These are phyloP conservation scores for Coemansia sp. DNA, from an alignment of 192 early-diverging fungal genomes.

Conservation along the genomic window DNA sequence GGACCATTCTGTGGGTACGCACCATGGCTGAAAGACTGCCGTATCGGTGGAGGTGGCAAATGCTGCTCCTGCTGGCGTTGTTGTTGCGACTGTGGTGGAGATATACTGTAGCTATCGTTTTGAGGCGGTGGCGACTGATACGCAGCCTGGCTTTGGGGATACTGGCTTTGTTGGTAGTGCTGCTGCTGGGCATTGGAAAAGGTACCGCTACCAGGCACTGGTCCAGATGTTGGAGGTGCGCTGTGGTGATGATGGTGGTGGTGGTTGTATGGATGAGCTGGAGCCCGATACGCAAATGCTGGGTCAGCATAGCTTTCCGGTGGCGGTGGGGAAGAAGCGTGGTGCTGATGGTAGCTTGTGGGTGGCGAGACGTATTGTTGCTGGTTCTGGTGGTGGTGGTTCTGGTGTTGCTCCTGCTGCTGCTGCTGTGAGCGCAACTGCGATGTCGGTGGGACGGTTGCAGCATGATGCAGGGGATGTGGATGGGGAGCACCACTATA, in stretches of 20 bases:
- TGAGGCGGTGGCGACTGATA: slow-evolving; percentile 4
- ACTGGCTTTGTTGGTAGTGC: neutral
- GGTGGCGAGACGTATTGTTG: slow-evolving; percentile 3
- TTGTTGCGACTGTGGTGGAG: neutral
- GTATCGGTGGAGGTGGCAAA: neutral
- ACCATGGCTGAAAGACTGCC: neutral
- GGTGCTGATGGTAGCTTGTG: slow-evolving; percentile 3
- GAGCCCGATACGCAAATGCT: neutral
- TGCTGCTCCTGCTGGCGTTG: neutral
- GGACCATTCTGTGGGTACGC: neutral
- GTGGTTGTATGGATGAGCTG: neutral
- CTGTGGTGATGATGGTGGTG: neutral
- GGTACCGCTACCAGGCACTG: neutral
- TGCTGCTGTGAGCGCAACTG: slow-evolving; percentile 15
- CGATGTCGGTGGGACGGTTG: slow-evolving; percentile 10
- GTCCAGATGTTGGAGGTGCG: neutral
- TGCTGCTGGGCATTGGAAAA: neutral
- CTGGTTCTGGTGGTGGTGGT: neutral
- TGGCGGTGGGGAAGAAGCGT: neutral
- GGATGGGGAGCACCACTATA: slow-evolving; percentile 8
- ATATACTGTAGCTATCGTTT: neutral
- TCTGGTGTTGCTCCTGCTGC: slow-evolving; percentile 11
- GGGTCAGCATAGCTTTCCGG: neutral
- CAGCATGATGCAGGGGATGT: slow-evolving; percentile 13
- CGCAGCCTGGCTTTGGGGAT: slow-evolving; percentile 1